These are phyloP conservation scores for Elsinoe fawcettii DNA, from an alignment of 2,329 filamentous ascomycete genomes.

Conservation along the genomic window DNA sequence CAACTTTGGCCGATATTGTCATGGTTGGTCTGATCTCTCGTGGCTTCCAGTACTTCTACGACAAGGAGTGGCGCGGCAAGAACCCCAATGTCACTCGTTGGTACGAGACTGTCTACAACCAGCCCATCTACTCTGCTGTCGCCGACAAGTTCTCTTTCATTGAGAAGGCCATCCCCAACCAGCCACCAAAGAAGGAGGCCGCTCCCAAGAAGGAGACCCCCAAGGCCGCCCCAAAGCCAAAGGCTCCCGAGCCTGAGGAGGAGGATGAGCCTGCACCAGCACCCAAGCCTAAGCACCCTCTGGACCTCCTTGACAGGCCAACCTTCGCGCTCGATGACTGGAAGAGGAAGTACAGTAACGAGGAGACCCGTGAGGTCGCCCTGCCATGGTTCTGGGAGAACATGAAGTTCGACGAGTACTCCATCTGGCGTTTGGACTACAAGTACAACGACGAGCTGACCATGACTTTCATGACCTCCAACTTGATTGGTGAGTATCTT, in stretches of 20 bases:
- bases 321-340: slow-evolving; percentile 86
- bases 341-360: slow-evolving; percentile 99
- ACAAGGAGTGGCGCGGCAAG: slow-evolving; percentile 75
- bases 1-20: slow-evolving; percentile 95
- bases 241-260: slow-evolving; percentile 51
- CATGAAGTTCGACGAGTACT: slow-evolving; percentile 89
- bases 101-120: slow-evolving; percentile 90
- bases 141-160: slow-evolving; percentile 68
- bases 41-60: slow-evolving; percentile 90
- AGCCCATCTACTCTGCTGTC: slow-evolving; percentile 80
- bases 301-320: slow-evolving; percentile 73
- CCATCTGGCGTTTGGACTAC: slow-evolving; percentile 88
- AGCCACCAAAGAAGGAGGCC: slow-evolving; percentile 62
- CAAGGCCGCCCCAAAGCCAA: slow-evolving; percentile 45
- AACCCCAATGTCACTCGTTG: slow-evolving; percentile 85
- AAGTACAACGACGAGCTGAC: slow-evolving; percentile 99
- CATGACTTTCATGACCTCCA: slow-evolving; percentile 97
- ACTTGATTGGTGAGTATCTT: slow-evolving; percentile 65
- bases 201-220: slow-evolving; percentile 54
- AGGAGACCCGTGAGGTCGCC: slow-evolving; percentile 70
- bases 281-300: slow-evolving; percentile 94
- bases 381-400: slow-evolving; percentile 99
- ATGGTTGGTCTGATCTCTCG: slow-evolving; percentile 68
- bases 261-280: slow-evolving; percentile 53
- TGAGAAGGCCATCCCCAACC: slow-evolving; percentile 69